Evolutionary conservation across 176 grass and related monocot genomes (phyloP), one percentile per base, ranked within the genome.

Genomic region (Canna indica): DNA sequence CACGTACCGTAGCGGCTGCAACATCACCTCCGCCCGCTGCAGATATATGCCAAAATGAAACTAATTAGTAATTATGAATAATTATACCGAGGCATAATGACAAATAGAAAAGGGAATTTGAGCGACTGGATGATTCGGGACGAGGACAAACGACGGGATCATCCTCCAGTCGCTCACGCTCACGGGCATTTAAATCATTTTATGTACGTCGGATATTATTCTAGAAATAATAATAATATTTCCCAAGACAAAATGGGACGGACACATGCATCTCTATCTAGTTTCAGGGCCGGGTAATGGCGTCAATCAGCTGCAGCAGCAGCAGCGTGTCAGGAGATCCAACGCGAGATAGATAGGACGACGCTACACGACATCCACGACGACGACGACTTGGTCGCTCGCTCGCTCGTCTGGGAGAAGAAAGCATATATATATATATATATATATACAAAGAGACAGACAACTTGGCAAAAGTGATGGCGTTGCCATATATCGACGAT

Each of bases 1-100:
- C 59, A 90, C 72, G 86, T 94, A 82, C 32, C 84, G 75, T 46
- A 99, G 69, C 47, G 1, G 72, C 81, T 36, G 65, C 84, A 84
- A 36, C 86, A 85, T 87, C 84, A 76, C 36, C 0, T 32, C 31
- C 63, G 62, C 42, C 39, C 58, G 78, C 91, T 85, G 79, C 47
- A 13, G 45, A n/a, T n/a, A 9, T 56, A 75, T 52, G 65, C 41
- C 29, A 18, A 68, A 70, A 50, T 31, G n/a, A n/a, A 28, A 11
- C 34, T 7, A 44, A 4, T 13, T 5, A 59, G 5, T 6, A 76
- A 31, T 60, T 36, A 3, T 39, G 13, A 50, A 75, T 35, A n/a
- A n/a, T n/a, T n/a, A n/a, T 7, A 38, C 36, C 4, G 36, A 38
- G 36, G 7, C 36, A 38, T 38, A 38, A 3, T 38, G 45, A 67